These are phyloP conservation scores for Russula compacta DNA, from an alignment of 768 basidiomycete genomes.

Conservation along the genomic window DNA sequence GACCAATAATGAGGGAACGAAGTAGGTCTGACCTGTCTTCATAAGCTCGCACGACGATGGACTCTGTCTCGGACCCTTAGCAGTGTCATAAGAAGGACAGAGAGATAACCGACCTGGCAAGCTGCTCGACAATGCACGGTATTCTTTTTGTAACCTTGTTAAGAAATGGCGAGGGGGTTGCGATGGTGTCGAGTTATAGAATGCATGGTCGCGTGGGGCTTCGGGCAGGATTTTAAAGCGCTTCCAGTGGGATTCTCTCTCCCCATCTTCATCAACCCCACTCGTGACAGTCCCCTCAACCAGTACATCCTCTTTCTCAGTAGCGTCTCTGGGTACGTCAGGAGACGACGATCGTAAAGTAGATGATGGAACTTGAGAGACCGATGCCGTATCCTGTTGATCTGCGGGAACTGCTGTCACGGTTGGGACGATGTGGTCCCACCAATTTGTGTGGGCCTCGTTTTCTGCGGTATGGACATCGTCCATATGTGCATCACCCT, in stretches of 20 bases:
- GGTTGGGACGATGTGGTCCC: slow-evolving; percentile 14
- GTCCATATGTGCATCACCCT: slow-evolving; percentile 25
- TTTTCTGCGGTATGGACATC: slow-evolving; percentile 1
- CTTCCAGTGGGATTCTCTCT: slow-evolving; percentile 48
- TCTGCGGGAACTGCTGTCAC: slow-evolving; percentile 3
- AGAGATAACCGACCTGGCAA: slow-evolving; percentile 56
- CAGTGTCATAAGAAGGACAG: not conserved
- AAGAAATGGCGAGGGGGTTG: slow-evolving; percentile 69
- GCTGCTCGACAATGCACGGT: slow-evolving; percentile 66
- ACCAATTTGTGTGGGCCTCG: slow-evolving; percentile 16
- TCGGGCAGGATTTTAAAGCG: slow-evolving; percentile 73
- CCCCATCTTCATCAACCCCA: slow-evolving; percentile 24
- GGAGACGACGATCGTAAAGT: slow-evolving; percentile 20
- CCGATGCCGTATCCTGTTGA: slow-evolving; percentile 13
- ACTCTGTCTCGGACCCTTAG: slow-evolving; percentile 38
- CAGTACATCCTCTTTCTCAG: slow-evolving; percentile 21
- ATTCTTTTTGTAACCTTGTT: slow-evolving; percentile 72
- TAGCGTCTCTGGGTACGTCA: slow-evolving; percentile 27
- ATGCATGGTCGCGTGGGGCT: slow-evolving; percentile 79
- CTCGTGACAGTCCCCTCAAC: slow-evolving; percentile 23
- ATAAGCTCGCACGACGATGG: slow-evolving; percentile 82
- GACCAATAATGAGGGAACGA: slow-evolving; percentile 83
- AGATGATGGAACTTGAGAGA: slow-evolving; percentile 17
- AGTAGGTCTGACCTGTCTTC: slow-evolving; percentile 85
- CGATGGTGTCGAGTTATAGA: slow-evolving; percentile 47